These are phyloP conservation scores for Rhypophila decipiens DNA, from an alignment of 495 filamentous ascomycete species.

Conservation along the genomic window DNA sequence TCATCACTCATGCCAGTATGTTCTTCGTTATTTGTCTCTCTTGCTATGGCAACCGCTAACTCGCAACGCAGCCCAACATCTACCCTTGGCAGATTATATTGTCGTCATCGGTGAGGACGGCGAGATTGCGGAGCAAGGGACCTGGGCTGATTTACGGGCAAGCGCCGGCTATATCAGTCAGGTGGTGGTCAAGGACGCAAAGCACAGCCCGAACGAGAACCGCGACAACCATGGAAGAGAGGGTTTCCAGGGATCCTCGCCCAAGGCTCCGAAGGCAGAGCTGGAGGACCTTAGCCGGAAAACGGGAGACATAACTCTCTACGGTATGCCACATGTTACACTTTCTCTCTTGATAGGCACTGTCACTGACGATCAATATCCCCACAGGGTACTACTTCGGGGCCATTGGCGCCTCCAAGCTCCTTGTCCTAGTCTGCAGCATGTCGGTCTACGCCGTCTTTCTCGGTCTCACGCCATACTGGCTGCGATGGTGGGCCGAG, in stretches of 20 bases:
- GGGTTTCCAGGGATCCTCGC: background rate
- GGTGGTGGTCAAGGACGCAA: constrained; percentile 6
- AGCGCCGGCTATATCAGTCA: constrained; percentile 17
- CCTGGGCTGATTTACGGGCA: constrained; percentile 31
- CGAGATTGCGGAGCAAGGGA: constrained; percentile 36
- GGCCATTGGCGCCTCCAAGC: constrained; percentile 2
- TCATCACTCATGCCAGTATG: constrained; percentile 28
- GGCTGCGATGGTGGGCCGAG: constrained; percentile 8
- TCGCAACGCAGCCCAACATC: constrained; percentile 17
- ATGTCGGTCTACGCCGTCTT: constrained; percentile 1
- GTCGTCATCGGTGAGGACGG: constrained; percentile 43
- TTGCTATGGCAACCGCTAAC: constrained; percentile 3
- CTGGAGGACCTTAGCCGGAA: constrained; percentile 20
- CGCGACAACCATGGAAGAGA: background rate
- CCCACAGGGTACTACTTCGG: constrained; percentile 8
- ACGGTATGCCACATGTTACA: constrained; percentile 29
- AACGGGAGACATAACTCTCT: constrained; percentile 51
- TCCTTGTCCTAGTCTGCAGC: constrained; percentile 1
- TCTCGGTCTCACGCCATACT: constrained; percentile 3
- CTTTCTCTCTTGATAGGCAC: background rate
- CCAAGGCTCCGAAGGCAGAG: constrained; percentile 10
- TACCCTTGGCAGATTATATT: constrained; percentile 40
- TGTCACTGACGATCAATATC: constrained; percentile 5
- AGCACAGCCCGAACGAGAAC: background rate
- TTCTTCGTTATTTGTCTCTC: background rate